Evolutionary conservation across 2,329 filamentous ascomycete species (phyloP).

Genomic region (Nannizziopsis barbatae): DNA sequence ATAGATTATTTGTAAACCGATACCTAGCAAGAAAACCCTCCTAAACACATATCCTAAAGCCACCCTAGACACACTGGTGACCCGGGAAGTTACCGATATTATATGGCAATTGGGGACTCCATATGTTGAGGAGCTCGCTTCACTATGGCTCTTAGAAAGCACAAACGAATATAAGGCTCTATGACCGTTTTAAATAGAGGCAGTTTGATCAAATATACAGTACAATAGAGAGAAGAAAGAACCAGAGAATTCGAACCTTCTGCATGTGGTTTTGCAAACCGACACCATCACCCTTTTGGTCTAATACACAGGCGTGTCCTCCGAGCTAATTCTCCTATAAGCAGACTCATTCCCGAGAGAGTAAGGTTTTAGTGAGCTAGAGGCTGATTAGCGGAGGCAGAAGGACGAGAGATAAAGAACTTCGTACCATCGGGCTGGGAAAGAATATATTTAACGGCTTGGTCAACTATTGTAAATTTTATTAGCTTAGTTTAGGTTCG

Average conservation of each 20-base stretch:
- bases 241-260: slow-evolving; percentile 7
- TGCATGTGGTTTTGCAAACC: not conserved
- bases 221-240: slow-evolving; percentile 25
- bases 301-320: slow-evolving; percentile 3
- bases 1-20: too few species aligned
- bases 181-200: slow-evolving; percentile 11
- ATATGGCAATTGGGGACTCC: too few species aligned
- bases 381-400: slow-evolving; percentile 15
- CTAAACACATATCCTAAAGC: too few species aligned
- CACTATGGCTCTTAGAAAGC: not conserved
- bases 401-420: slow-evolving; percentile 18
- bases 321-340: not conserved
- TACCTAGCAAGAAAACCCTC: too few species aligned
- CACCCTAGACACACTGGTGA: too few species aligned
- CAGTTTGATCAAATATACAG: slow-evolving; percentile 35
- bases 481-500: not conserved
- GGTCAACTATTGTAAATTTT: slow-evolving; percentile 56
- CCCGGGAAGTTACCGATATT: too few species aligned
- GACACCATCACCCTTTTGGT: slow-evolving; percentile 5
- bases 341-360: not conserved
- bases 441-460: slow-evolving; percentile 89
- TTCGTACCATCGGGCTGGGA: slow-evolving; percentile 81
- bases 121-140: too few species aligned
- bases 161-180: not conserved
- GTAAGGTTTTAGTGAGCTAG: slow-evolving; percentile 14